A percentile compares a stretch with the other conserved stretches of the same genome.
Conservation (phyloP, 1,284 basidiomycete genomes). For the Vanrija humicola region DNA sequence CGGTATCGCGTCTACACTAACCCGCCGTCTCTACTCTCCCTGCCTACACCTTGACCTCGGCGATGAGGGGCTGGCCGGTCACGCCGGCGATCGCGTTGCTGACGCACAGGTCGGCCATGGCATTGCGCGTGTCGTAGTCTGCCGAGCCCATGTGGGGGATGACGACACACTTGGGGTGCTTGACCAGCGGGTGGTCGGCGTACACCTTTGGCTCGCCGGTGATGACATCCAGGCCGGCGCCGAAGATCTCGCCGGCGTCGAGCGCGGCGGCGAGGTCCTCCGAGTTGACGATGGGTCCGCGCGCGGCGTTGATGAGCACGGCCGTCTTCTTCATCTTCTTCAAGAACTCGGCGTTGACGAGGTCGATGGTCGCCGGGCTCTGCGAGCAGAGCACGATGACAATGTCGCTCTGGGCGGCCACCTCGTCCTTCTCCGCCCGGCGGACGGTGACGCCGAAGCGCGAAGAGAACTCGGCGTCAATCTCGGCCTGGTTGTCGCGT, state of each 20-base stretch:
- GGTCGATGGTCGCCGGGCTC: slow-evolving; percentile 64
- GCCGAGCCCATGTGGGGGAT: slow-evolving; percentile 89
- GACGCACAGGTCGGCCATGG: slow-evolving; percentile 68
- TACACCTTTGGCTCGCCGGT: slow-evolving; percentile 82
- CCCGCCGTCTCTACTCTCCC: no score
- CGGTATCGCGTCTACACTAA: no score
- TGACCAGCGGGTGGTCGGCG: slow-evolving; percentile 72
- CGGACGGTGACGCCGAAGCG: slow-evolving; percentile 57
- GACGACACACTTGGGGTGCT: slow-evolving; percentile 54
- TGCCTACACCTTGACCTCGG: slow-evolving; percentile 35
- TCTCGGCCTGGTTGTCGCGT: slow-evolving; percentile 46
- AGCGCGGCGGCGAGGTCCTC: slow-evolving; percentile 80
- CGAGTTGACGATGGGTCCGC: slow-evolving; percentile 76
- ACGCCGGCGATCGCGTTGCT: slow-evolving; percentile 37
- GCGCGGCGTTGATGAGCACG: slow-evolving; percentile 72
- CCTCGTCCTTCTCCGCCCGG: slow-evolving; percentile 60
- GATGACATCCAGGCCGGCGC: slow-evolving; percentile 88
- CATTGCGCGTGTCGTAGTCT: slow-evolving; percentile 74
- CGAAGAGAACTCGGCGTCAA: slow-evolving; percentile 56
- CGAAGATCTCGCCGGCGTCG: slow-evolving; percentile 72
- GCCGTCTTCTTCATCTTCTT: slow-evolving; percentile 76
- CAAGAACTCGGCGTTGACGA: slow-evolving; percentile 70
- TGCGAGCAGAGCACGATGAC: slow-evolving; percentile 80
- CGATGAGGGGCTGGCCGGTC: slow-evolving; percentile 28
- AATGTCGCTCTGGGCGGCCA: slow-evolving; percentile 72